A percentile compares a stretch with the other conserved stretches of the same genome.
phyloP scores from a whole-genome alignment of 208 protist genomes.

The Jaenimonas drosophilae region DNA sequence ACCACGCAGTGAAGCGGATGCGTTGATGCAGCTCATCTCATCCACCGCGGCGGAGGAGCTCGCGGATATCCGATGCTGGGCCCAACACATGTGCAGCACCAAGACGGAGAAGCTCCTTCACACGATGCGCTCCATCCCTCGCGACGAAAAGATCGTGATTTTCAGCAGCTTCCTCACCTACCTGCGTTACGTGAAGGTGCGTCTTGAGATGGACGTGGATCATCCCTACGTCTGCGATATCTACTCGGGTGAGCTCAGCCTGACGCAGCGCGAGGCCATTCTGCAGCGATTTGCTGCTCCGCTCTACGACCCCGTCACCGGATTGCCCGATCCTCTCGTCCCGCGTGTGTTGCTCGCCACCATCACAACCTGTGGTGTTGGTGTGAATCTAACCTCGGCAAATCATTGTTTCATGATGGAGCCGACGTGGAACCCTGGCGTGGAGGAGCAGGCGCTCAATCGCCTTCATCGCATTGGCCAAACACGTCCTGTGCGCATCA shows the following conservation, averaged over 20 bases:
- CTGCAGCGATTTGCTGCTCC: constrained; percentile 27
- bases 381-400: constrained; percentile 91
- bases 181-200: constrained; percentile 79
- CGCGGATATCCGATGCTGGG: constrained; percentile 23
- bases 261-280: constrained; percentile 41
- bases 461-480: constrained; percentile 88
- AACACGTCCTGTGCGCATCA: constrained; percentile 88
- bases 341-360: constrained; percentile 82
- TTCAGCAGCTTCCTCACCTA: constrained; percentile 93
- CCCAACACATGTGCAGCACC: constrained; percentile 25
- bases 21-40: not conserved
- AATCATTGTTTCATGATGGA: constrained; percentile 91
- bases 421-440: constrained; percentile 85
- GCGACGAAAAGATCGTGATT: constrained; percentile 82
- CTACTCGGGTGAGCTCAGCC: constrained; percentile 33
- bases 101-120: constrained; percentile 58
- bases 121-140: constrained; percentile 16
- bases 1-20: not conserved
- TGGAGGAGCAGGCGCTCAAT: constrained; percentile 88
- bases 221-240: constrained; percentile 28
- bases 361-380: constrained; percentile 84
- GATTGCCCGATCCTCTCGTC: not conserved
- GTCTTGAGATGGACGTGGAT: constrained; percentile 26
- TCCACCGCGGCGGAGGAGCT: constrained; percentile 14
- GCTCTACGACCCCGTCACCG: not conserved